phyloP scores from a whole-genome alignment of 179 eudicot species.

The Dionaea muscipula region DNA sequence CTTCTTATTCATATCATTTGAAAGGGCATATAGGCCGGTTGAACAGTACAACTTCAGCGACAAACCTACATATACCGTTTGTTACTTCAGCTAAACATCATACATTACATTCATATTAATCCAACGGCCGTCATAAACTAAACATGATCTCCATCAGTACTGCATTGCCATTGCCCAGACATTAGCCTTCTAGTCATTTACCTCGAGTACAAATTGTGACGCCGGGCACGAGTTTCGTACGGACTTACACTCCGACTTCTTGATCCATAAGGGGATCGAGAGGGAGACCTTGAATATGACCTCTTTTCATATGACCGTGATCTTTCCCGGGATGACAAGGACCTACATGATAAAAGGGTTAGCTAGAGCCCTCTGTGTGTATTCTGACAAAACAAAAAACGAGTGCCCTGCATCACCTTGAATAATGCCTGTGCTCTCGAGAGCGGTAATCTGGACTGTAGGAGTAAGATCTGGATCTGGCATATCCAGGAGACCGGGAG shows the following conservation, averaged over 20 bases:
- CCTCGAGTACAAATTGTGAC: conserved; percentile 35
- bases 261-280: conserved; percentile 24
- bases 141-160: too few species aligned
- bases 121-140: too few species aligned
- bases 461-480: conserved; percentile 31
- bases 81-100: too few species aligned
- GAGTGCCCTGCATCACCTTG: conserved; percentile 23
- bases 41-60: too few species aligned
- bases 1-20: too few species aligned
- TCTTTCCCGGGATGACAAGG: conserved; percentile 38
- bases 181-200: conserved; percentile 1
- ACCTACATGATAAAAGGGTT: conserved; percentile 23
- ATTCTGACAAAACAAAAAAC: background rate
- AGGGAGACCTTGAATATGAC: conserved; percentile 50
- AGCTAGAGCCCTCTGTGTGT: background rate
- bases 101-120: too few species aligned
- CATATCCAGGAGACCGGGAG: conserved; percentile 32
- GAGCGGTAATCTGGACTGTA: conserved; percentile 44
- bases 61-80: too few species aligned
- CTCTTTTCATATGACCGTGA: conserved; percentile 21
- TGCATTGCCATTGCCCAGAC: too few species aligned
- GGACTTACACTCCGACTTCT: conserved; percentile 40
- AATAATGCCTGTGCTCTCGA: conserved; percentile 32
- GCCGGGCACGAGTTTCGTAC: conserved; percentile 15
- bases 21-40: too few species aligned